Percentiles rank a stretch among this genome's conserved stretches.
Conservation (phyloP, 208 protist species). For the Naegleria gruberi region DNA sequence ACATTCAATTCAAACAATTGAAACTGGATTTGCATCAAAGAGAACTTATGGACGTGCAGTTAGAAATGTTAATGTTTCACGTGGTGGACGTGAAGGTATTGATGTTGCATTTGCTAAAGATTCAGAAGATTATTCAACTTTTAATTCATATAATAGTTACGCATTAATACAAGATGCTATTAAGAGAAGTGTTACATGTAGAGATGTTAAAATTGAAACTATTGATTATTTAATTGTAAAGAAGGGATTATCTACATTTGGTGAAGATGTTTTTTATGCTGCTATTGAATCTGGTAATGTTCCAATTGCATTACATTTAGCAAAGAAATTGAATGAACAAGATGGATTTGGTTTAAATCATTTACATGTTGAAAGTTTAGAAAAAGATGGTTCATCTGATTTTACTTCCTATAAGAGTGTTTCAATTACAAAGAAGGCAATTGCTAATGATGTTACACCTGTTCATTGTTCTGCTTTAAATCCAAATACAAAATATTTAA, state of each 20-base stretch:
- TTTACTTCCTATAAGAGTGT: not conserved
- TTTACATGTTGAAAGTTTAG: constrained; percentile 4
- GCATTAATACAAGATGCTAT: not conserved
- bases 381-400: not conserved
- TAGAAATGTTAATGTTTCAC: not conserved
- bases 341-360: not conserved
- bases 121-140: not conserved
- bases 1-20: not conserved
- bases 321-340: not conserved
- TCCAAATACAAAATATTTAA: constrained; percentile 3
- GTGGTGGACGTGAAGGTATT: not conserved
- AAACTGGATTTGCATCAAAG: not conserved
- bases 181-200: not conserved
- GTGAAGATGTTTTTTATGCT: not conserved
- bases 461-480: constrained; percentile 14
- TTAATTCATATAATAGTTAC: not conserved
- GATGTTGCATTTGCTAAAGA: not conserved
- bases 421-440: not conserved
- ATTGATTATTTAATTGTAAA: not conserved
- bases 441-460: not conserved
- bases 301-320: not conserved
- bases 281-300: not conserved
- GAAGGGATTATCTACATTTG: not conserved
- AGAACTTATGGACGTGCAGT: not conserved
- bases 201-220: not conserved